phyloP scores from a whole-genome alignment of 176 grass and related monocot genomes.

The Thalia dealbata region DNA sequence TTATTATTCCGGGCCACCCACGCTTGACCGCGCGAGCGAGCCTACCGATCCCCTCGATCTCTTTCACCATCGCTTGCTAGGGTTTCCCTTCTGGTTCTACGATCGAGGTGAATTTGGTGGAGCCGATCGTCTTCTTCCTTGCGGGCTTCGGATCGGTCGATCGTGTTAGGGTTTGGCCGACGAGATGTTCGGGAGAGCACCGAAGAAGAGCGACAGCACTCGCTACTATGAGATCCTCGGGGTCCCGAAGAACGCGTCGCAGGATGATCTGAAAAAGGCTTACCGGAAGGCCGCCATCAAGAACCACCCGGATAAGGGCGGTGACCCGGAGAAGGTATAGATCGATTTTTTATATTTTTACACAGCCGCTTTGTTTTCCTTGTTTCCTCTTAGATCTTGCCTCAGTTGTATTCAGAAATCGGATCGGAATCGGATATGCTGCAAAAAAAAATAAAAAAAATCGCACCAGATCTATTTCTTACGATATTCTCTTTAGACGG shows the following conservation, averaged over 20 bases:
- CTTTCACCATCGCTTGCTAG: not conserved
- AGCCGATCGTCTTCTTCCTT: not conserved
- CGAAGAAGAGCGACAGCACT: conserved; percentile 19
- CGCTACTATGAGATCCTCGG: conserved; percentile 22
- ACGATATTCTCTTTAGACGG: not conserved
- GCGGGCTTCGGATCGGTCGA: not conserved
- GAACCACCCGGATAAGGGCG: conserved; percentile 22
- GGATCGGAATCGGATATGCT: not conserved
- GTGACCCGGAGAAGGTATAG: conserved; percentile 21
- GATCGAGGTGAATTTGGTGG: not conserved
- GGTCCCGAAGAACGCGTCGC: conserved; percentile 20
- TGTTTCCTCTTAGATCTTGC: not conserved
- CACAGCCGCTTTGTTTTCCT: not conserved
- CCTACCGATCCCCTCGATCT: not conserved
- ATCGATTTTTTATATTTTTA: not conserved
- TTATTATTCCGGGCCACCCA: not conserved
- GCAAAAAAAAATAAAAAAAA: too few species aligned
- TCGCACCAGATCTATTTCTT: not conserved
- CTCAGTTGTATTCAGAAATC: not conserved
- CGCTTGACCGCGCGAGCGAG: not conserved
- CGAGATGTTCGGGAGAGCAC: conserved; percentile 17
- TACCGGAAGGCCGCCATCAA: conserved; percentile 22
- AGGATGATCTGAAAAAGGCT: conserved; percentile 22
- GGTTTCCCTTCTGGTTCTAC: not conserved
- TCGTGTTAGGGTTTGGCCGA: conserved; percentile 6